These are phyloP conservation scores for Venturia pyrina DNA, from an alignment of 2,329 filamentous ascomycete genomes.

Conservation along the genomic window DNA sequence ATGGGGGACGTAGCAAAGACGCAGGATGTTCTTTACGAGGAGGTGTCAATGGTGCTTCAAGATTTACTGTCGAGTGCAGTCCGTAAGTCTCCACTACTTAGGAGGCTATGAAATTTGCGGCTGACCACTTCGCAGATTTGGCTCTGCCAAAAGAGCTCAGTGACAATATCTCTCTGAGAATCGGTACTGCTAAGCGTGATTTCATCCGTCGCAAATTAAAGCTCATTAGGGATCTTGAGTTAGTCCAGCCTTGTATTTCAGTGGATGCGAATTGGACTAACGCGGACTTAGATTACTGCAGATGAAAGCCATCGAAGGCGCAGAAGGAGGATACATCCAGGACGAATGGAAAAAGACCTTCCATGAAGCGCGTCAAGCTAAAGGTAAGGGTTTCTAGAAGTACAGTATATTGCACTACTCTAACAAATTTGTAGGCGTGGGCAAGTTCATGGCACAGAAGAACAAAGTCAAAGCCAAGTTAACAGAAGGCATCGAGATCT, in stretches of 20 bases:
- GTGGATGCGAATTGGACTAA: background rate
- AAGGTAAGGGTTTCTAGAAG: too few species aligned
- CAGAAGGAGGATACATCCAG: background rate
- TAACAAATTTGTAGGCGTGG: background rate
- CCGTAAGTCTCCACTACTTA: background rate
- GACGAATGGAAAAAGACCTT: background rate
- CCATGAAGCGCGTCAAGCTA: too few species aligned
- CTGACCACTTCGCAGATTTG: background rate
- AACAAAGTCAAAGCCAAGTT: background rate
- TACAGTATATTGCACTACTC: background rate
- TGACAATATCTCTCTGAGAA: background rate
- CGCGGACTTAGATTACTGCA: background rate
- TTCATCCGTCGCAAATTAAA: background rate
- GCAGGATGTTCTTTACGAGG: background rate
- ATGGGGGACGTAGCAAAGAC: background rate
- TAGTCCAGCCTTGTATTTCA: background rate
- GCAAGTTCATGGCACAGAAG: background rate
- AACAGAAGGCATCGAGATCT: background rate
- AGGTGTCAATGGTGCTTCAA: background rate
- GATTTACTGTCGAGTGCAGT: background rate
- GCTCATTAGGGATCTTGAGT: background rate
- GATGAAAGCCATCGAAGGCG: background rate
- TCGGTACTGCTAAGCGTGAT: background rate
- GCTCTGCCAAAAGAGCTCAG: background rate
- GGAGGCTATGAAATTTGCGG: too few species aligned